Evolutionary conservation across 2,329 filamentous ascomycete genomes (phyloP).

Genomic region (Dactylellina cionopaga): DNA sequence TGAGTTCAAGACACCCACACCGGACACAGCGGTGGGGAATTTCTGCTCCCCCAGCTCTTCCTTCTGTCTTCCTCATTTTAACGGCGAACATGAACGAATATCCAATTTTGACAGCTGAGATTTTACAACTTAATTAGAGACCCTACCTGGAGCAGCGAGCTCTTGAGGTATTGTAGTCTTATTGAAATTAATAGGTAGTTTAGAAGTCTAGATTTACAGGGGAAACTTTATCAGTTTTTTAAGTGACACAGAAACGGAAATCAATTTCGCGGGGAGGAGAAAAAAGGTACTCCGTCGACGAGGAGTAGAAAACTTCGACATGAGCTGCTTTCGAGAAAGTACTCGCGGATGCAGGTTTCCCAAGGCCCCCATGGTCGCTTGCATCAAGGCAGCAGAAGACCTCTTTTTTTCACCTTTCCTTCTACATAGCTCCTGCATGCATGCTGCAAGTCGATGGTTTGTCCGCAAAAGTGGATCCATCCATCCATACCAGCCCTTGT

Average conservation of each 20-base stretch:
- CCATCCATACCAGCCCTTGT: slow-evolving; percentile 14
- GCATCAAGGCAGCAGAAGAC: slow-evolving; percentile 43
- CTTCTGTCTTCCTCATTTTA: slow-evolving; percentile 1
- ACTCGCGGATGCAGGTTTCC: slow-evolving; percentile 42
- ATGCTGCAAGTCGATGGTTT: slow-evolving; percentile 28
- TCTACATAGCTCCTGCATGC: slow-evolving; percentile 49
- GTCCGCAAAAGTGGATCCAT: slow-evolving; percentile 12
- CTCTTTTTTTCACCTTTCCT: slow-evolving; percentile 33
- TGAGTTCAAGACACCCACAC: slow-evolving; percentile 2
- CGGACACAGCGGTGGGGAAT: slow-evolving; percentile 34
- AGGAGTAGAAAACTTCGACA: slow-evolving; percentile 19
- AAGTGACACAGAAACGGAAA: too few species aligned
- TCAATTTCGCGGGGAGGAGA: too few species aligned
- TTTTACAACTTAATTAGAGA: too few species aligned
- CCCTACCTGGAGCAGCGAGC: too few species aligned
- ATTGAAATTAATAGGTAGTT: too few species aligned
- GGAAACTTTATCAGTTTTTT: too few species aligned
- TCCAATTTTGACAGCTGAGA: slow-evolving; percentile 21
- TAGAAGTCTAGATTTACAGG: too few species aligned
- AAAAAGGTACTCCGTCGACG: not conserved
- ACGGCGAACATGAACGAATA: slow-evolving; percentile 7
- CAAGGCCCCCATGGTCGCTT: slow-evolving; percentile 34
- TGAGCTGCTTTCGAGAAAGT: slow-evolving; percentile 33
- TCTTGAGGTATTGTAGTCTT: too few species aligned
- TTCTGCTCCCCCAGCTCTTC: slow-evolving; percentile 28